Evolutionary conservation across 768 basidiomycete genomes (phyloP), one percentile per base, ranked within the genome.

Genomic region (Boletus reticuloceps): DNA sequence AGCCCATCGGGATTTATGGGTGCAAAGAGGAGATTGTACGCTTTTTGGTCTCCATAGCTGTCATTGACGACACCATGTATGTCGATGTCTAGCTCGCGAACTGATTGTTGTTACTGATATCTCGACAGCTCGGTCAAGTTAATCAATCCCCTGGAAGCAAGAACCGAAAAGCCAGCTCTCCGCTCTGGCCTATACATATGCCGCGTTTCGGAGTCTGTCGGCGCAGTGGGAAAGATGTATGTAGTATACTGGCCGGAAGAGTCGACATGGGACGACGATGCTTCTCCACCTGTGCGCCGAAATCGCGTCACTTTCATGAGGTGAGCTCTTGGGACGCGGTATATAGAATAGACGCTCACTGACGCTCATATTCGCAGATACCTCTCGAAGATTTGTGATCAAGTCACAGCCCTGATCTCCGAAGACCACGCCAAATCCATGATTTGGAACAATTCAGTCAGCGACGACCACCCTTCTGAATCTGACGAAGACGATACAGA

Each of bases 231-330:
- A 31, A 60, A 64, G n/a, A 53, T 78, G 6, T 82, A 79, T 54
- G 75, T 82, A 8, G 62, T 85, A 4, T 86, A 81, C 56, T 86
- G 85, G 85, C 85, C 84, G 0, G 82, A 86, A 58, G 76, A 81
- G 14, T 71, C 69, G 1, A 84, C 83, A 0, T 85, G 84, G 84
- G 63, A 79, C 37, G 82, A 84, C 56, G 65, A 72, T 34, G 77
- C 82, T 1, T 57, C 73, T 16, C 73, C 78, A 0, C 71, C 81
- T 6, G 75, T 82, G 9, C 64, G 72, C 17, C 73, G 78, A 3
- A 85, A 84, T 62, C 73, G 85, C 9, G 71, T 79, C 4, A 82
- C 83, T 0, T 85, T 85, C 64, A 83, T 85, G 80, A 69, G 84
- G 83, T 80, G 60, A 55, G 62, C 34, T 22, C 42, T 19, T 29